Percentiles rank a stretch among this genome's conserved stretches.
phyloP scores from a whole-genome alignment of 1,139 yeast genomes.

The Lodderomyces margitis region DNA sequence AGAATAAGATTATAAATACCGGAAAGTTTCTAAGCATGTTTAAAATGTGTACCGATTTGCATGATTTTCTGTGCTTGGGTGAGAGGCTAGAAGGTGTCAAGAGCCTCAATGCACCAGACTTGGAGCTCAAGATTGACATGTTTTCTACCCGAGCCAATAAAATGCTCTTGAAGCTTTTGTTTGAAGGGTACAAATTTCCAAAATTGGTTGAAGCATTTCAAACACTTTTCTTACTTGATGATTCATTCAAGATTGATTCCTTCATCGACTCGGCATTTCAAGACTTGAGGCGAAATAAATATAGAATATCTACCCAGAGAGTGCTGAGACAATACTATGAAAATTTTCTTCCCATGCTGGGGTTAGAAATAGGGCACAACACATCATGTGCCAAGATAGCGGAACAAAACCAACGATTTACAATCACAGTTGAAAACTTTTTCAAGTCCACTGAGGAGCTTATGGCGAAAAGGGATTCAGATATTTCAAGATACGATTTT shows the following conservation, averaged over 20 bases:
- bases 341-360: conserved; percentile 5
- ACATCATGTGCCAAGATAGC: conserved; percentile 18
- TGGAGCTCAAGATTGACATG: conserved; percentile 56
- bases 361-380: neutral
- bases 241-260: conserved; percentile 48
- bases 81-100: conserved; percentile 30
- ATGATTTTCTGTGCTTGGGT: conserved; percentile 23
- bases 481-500: neutral
- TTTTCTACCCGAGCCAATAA: conserved; percentile 72
- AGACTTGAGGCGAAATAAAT: conserved; percentile 36
- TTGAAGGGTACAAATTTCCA: conserved; percentile 58
- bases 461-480: conserved; percentile 2
- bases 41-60: conserved; percentile 52
- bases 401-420: conserved; percentile 26
- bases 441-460: conserved; percentile 64
- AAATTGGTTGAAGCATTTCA: conserved; percentile 50
- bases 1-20: conserved; percentile 67
- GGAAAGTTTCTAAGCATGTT: conserved; percentile 84
- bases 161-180: conserved; percentile 55
- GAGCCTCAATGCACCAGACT: conserved; percentile 55
- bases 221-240: conserved; percentile 48
- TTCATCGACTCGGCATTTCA: conserved; percentile 37
- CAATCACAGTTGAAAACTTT: conserved; percentile 37
- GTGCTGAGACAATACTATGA: conserved; percentile 26
- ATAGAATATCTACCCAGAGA: conserved; percentile 30